These are phyloP conservation scores for Colletotrichum godetiae DNA, from an alignment of 2,329 filamentous ascomycete species.

Conservation along the genomic window DNA sequence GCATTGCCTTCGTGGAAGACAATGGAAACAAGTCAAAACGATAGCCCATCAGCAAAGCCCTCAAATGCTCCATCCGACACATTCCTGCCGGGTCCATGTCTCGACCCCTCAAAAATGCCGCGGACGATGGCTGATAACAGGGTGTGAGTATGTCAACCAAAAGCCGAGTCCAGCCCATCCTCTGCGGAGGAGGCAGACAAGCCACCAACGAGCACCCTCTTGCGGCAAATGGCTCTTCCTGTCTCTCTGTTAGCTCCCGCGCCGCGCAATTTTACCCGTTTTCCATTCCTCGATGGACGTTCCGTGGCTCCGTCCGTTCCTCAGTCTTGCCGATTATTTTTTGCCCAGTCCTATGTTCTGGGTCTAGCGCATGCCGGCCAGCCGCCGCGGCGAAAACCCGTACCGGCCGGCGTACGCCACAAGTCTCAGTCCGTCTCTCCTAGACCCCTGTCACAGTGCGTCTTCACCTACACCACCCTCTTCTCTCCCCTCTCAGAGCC, in stretches of 20 bases:
- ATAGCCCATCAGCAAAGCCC: background rate
- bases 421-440: constrained; percentile 21
- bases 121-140: background rate
- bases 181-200: background rate
- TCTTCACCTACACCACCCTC: constrained; percentile 23
- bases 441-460: constrained; percentile 21
- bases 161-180: constrained; percentile 1
- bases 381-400: constrained; percentile 9
- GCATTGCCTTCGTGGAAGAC: constrained; percentile 2
- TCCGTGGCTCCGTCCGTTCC: background rate
- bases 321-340: background rate
- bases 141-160: background rate
- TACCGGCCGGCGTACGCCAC: constrained; percentile 22
- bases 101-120: background rate
- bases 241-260: background rate
- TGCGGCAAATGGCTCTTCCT: background rate
- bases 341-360: background rate
- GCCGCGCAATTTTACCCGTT: background rate
- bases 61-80: constrained; percentile 30
- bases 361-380: background rate
- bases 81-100: constrained; percentile 4
- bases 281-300: background rate
- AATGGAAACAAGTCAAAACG: constrained; percentile 17
- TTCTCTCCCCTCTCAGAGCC: constrained; percentile 7
- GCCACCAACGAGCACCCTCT: constrained; percentile 9